Percentiles rank a stretch among this genome's conserved stretches.
Conservation (phyloP, 768 basidiomycete genomes). For the Daedalea quercina region DNA sequence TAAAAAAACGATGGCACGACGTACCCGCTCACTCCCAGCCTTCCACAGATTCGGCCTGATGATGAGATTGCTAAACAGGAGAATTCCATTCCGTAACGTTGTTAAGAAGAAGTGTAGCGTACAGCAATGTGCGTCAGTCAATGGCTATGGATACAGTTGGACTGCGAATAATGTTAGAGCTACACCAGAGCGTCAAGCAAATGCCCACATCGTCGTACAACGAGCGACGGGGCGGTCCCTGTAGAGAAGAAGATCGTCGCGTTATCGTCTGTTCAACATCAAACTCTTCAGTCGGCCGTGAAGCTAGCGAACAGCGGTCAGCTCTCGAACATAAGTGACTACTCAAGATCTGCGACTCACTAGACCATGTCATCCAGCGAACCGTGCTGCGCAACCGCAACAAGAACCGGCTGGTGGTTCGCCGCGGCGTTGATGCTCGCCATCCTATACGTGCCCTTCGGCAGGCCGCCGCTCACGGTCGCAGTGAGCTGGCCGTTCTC, state of each 20-base stretch:
- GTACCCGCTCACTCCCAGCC: too few relatives aligned
- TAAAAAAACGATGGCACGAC: too few relatives aligned
- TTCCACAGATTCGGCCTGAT: too few relatives aligned
- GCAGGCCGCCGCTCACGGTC: conserved; percentile 46
- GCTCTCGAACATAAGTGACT: too few relatives aligned
- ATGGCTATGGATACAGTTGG: conserved; percentile 1
- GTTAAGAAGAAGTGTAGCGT: not conserved
- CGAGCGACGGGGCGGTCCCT: not conserved
- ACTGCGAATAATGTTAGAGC: conserved; percentile 1
- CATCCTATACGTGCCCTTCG: conserved; percentile 44
- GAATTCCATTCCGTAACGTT: not conserved
- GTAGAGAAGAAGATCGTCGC: not conserved
- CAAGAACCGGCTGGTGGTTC: conserved; percentile 34
- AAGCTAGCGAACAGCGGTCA: conserved; percentile 6
- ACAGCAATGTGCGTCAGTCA: not conserved
- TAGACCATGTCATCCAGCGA: conserved; percentile 30
- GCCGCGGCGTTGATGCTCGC: conserved; percentile 35
- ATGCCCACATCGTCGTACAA: not conserved
- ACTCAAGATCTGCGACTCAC: too few relatives aligned
- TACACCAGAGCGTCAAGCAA: conserved; percentile 1
- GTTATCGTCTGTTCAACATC: not conserved
- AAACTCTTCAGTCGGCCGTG: conserved; percentile 10
- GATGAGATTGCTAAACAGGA: not conserved
- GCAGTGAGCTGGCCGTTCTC: conserved; percentile 38
- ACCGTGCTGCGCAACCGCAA: conserved; percentile 32